Percentiles rank a stretch among this genome's conserved stretches.
These are phyloP conservation scores for Trifolium fragiferum DNA, from an alignment of 306 rosid genomes.

Conservation along the genomic window DNA sequence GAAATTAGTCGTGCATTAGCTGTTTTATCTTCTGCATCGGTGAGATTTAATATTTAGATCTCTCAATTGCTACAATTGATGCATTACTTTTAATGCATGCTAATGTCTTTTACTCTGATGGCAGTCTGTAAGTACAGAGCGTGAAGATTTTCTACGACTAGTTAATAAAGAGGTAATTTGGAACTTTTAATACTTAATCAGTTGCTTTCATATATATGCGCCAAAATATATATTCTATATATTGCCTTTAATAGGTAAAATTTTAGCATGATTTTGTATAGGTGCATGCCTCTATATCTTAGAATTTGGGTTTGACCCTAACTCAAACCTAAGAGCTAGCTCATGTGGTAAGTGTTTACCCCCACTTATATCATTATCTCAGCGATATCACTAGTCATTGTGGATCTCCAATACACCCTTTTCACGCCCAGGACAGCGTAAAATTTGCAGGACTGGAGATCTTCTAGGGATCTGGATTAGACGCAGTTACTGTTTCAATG, in stretches of 20 bases:
- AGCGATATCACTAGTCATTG: neutral
- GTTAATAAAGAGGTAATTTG: slow-evolving; percentile 88
- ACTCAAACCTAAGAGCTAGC: neutral
- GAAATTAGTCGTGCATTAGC: slow-evolving; percentile 95
- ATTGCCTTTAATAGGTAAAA: slow-evolving; percentile 17
- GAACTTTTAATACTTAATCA: slow-evolving; percentile 15
- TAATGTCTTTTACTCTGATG: slow-evolving; percentile 38
- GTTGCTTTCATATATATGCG: too few relatives aligned
- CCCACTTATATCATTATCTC: neutral
- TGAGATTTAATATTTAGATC: slow-evolving; percentile 53
- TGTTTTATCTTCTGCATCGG: slow-evolving; percentile 97
- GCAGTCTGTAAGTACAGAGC: slow-evolving; percentile 95
- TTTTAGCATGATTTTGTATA: slow-evolving; percentile 27
- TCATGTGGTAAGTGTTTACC: neutral
- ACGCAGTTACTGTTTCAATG: neutral
- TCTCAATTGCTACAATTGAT: slow-evolving; percentile 12
- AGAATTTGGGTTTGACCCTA: neutral
- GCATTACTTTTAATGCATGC: neutral
- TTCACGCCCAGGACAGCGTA: neutral
- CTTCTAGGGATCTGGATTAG: too few relatives aligned
- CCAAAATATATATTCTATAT: slow-evolving; percentile 20
- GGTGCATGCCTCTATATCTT: neutral
- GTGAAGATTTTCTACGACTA: slow-evolving; percentile 91
- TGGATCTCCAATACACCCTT: slow-evolving; percentile 1
- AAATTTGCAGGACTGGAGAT: too few relatives aligned